Evolutionary conservation across 768 basidiomycete species (phyloP).

Genomic region (Agrocybe praecox): DNA sequence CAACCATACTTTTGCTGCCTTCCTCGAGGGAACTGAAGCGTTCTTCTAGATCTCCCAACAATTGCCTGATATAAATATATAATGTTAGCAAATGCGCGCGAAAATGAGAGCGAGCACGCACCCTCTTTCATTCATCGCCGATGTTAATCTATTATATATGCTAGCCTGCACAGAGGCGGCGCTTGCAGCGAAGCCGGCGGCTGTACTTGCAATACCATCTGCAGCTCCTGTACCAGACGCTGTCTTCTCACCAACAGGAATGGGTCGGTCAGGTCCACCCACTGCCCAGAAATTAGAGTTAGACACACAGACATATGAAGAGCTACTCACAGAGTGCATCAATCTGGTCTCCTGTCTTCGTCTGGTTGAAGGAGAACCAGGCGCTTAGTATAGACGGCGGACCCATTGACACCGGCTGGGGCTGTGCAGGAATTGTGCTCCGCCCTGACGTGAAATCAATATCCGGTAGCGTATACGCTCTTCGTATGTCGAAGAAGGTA

Average conservation of each 20-base stretch:
- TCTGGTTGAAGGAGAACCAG: conserved; percentile 54
- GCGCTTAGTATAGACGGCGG: conserved; percentile 57
- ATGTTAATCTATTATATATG: conserved; percentile 48
- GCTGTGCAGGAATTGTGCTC: conserved; percentile 52
- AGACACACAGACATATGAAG: background rate
- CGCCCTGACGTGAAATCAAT: conserved; percentile 50
- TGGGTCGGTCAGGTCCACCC: conserved; percentile 65
- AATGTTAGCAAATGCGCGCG: background rate
- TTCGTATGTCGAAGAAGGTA: conserved; percentile 60
- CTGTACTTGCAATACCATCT: conserved; percentile 21
- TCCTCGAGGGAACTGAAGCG: conserved; percentile 65
- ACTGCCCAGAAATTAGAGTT: conserved; percentile 38
- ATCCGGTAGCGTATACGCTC: conserved; percentile 51
- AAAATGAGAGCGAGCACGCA: conserved; percentile 26
- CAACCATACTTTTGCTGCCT: conserved; percentile 66
- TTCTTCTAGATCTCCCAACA: conserved; percentile 62
- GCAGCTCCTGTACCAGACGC: conserved; percentile 10
- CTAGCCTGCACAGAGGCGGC: conserved; percentile 38
- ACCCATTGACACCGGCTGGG: conserved; percentile 62
- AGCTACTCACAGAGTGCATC: conserved; percentile 55
- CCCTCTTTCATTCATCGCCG: conserved; percentile 68
- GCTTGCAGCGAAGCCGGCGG: conserved; percentile 30
- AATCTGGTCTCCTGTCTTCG: conserved; percentile 59
- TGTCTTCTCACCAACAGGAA: conserved; percentile 34
- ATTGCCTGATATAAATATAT: conserved; percentile 52